Base-by-base conservation (phyloP, 495 filamentous ascomycete species). In the Penicillium argentinense region DNA sequence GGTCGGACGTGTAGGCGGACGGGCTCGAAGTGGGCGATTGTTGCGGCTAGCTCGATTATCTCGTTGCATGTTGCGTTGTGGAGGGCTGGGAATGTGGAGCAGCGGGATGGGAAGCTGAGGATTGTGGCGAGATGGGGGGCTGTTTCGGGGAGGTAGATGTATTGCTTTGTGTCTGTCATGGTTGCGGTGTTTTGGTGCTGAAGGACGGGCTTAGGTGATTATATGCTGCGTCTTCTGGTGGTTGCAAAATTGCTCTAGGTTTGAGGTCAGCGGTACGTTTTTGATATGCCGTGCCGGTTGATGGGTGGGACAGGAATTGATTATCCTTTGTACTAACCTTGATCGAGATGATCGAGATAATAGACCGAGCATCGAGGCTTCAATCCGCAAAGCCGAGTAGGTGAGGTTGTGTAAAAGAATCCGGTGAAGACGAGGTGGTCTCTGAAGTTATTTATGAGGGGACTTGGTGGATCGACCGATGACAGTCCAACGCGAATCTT, bases 1-100 rank as follows among this genome's bases (percentile, higher is more conserved):
- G 59, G 56, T 4, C 63, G 46, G 22, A 52, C 43, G 40, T 63
- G 60, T 1, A 69, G 54, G n/a, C 62, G 62, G 1, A 69, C 66
- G 16, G 63, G 62, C 37, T 69, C 66, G 47, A 69, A 69, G 19
- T 19, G 16, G 13, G 66, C 59, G 46, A 69, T 67, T 39, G 62
- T 56, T 11, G 33, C 49, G 14, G 59, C 66, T 25, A 69, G 50
- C 28, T 49, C 44, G 16, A 62, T 49, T 24, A 69, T 67, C 33
- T 69, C 66, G 25, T 22, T 46, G 41, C 59, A 57, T 25, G 64
- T 63, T 11, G 14, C 13, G 1, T 29, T 13, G 47, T 66, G 47
- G 1, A 64, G 56, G 13, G 43, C 39, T 25, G 55, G 51, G 9
- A 65, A 51, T 21, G 59, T 58, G 2, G 64, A 66, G 30, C 36